Evolutionary conservation across 2,329 filamentous ascomycete genomes (phyloP), one percentile per base, ranked within the genome.

Genomic region (Aschersonia sp.): DNA sequence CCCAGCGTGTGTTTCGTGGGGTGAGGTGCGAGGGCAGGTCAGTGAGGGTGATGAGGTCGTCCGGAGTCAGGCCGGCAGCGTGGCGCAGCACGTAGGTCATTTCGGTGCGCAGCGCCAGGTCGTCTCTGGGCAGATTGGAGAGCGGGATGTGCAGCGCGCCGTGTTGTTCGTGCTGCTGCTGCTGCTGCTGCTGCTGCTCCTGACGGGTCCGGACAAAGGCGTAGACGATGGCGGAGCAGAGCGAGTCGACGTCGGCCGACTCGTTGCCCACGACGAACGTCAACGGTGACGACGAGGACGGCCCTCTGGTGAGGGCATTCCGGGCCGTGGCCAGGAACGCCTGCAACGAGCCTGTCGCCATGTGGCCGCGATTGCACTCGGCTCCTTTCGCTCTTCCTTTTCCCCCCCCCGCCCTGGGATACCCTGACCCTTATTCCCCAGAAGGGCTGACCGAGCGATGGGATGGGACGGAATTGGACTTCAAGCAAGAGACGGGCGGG

Each of bases 191-290:
- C 32, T 6, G 6, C 32, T 38, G 70, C 4, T 75, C 66, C 4
- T 72, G 61, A 58, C 80, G 74, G 35, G 78, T 83, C 53, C 79
- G 77, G 40, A 91, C 68, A 63, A 89, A 92, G 49, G 86, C 84
- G 51, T 84, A 78, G 30, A 89, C 65, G 20, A 92, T 65, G 30
- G 85, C 78, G 31, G 79, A 83, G 62, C 83, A 85, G 54, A 92
- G 75, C 2, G 85, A 89, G 65, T 92, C 86, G 48, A 92, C 80
- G 55, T 92, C 86, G 85, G 78, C 80, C 29, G 80, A 80, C 61
- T 84, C 80, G 53, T 84, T 84, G 42, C 80, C 80, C 6, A 83
- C 69, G 4, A 84, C 78, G 56, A 84, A 74, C 2, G 73, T 78
- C 47, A 83, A 2, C 76, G 75, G 4, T 57, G 61, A 1, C 64